Percentiles rank a stretch among this genome's conserved stretches.
phyloP scores from a whole-genome alignment of 2,329 filamentous ascomycete genomes.

The Venturia nashicola region DNA sequence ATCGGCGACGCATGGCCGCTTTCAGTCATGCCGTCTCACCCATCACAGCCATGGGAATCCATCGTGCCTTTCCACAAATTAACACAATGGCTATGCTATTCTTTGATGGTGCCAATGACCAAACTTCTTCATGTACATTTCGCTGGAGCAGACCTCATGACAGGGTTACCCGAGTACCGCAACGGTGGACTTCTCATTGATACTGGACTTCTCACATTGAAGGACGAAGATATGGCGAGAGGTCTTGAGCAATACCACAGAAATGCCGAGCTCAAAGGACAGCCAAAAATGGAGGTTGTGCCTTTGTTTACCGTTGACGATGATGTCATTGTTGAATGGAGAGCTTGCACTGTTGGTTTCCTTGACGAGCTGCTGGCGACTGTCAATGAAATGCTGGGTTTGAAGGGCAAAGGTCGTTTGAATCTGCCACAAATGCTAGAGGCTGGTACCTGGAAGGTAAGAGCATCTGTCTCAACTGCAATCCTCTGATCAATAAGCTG shows the following conservation, averaged over 20 bases:
- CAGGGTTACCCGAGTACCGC: conserved; percentile 80
- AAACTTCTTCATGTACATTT: conserved; percentile 71
- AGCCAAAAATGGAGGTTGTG: conserved; percentile 60
- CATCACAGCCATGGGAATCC: conserved; percentile 59
- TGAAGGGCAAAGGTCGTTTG: conserved; percentile 59
- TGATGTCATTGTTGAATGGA: conserved; percentile 71
- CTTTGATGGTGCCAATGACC: conserved; percentile 82
- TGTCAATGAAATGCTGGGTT: conserved; percentile 54
- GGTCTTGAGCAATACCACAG: conserved; percentile 58
- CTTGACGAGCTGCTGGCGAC: conserved; percentile 58
- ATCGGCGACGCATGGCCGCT: conserved; percentile 95
- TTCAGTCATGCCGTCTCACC: conserved; percentile 65
- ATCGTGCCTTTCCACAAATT: conserved; percentile 90
- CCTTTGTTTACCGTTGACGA: conserved; percentile 62
- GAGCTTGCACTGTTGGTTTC: conserved; percentile 62
- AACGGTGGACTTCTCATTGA: conserved; percentile 86
- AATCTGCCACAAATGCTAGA: conserved; percentile 82
- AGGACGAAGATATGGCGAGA: conserved; percentile 54
- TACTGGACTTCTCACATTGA: conserved; percentile 67
- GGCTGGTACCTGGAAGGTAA: conserved; percentile 94
- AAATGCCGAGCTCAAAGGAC: conserved; percentile 59
- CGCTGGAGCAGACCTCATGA: conserved; percentile 70
- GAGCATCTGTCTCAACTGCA: conserved; percentile 16
- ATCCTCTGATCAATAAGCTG: conserved; percentile 13
- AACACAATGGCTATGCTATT: conserved; percentile 90